Evolutionary conservation across 805 yeast genomes (phyloP), one percentile per base, ranked within the genome.

Genomic region (Wickerhamiella vanderwaltii): DNA sequence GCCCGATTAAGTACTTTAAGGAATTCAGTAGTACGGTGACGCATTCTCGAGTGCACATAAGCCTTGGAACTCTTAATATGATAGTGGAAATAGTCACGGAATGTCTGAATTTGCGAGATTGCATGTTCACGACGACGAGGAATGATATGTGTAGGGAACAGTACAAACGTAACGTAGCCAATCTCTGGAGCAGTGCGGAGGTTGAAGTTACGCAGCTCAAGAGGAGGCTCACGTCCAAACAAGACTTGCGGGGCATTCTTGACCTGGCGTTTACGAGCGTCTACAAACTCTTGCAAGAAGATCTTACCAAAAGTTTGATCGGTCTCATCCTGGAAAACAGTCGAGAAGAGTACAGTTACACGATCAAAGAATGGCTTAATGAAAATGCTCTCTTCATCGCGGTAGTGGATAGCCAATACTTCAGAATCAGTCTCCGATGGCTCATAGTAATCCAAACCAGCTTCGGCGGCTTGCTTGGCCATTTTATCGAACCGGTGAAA

Each of bases 11-110:
- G 75, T 24, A 91, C 88, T 69, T 91, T 91, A 58, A 87, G 73
- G 67, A 87, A 91, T 55, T 93, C 91, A 52, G 81, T 78, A 18
- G 91, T 97, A 56, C 98, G 75, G 64, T 70, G 84, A 63, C 99
- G 77, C 99, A 91, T 91, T 69, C 99, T 79, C 39, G 95, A 85
- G 63, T 91, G 99, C 79, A 91, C 77, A 65, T 83, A 91, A 26
- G 98, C 97, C 69, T 91, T 91, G 47, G 95, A 86, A 62, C 96
- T 88, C 66, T 91, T 91, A 67, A 91, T 91, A 60, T 91, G 99
- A 64, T 88, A 91, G 62, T 91, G 99, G 79, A 91, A 91, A 65
- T 88, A 91, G 57, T 87, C 93, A 64, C 99, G 73, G 66, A 91
- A 91, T 44, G 84, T 68, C 57, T 85, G 86, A 56, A 91, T 81